Evolutionary conservation across 495 filamentous ascomycete genomes (phyloP), one percentile per base, ranked within the genome.

Genomic region (Aspergillus homomorphus): DNA sequence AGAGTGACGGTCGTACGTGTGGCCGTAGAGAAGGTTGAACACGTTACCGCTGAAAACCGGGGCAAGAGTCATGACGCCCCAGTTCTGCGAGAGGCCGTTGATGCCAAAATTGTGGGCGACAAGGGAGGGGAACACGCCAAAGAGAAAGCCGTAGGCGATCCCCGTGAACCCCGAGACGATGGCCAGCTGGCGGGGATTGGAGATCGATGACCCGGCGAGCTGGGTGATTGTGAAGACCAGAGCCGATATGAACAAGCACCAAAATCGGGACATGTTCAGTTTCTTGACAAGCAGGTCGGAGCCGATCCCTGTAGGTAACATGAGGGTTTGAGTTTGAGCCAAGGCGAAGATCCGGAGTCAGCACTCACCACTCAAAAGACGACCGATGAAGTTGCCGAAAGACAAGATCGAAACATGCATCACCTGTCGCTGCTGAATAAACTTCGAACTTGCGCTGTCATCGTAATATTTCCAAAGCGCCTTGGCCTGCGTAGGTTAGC

Each of bases 401-500:
- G 94, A 97, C 21, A 98, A 80, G 48, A 96, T 88, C 8, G 91
- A 96, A 33, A 98, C 95, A 62, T 98, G 95, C 77, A 93, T 84
- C 55, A 93, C 85, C 76, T 98, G 94, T 51, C 85, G 83, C 54
- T 89, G 79, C 23, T 89, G 84, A 50, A 98, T 88, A 70, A 92
- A 94, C 38, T 86, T 80, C 24, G 87, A 77, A 51, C 79, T 74
- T 0, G 87, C 88, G 23, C 81, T 85, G 67, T 88, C 82, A 64
- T 96, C 90, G 67, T 89, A 94, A 67, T 89, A 83, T 44, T 80
- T 83, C 92, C 92, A 96, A 9, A 96, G 79, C 18, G 86, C 84
- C 67, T 82, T 82, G 54, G 83, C 78, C 79, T 83, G 61, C 14
- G 21, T 30, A 42, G 30, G 55, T 70, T 55, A 65, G 66, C 23